These are phyloP conservation scores for Danielia reshetovae DNA, from an alignment of 805 yeast species.

Conservation along the genomic window DNA sequence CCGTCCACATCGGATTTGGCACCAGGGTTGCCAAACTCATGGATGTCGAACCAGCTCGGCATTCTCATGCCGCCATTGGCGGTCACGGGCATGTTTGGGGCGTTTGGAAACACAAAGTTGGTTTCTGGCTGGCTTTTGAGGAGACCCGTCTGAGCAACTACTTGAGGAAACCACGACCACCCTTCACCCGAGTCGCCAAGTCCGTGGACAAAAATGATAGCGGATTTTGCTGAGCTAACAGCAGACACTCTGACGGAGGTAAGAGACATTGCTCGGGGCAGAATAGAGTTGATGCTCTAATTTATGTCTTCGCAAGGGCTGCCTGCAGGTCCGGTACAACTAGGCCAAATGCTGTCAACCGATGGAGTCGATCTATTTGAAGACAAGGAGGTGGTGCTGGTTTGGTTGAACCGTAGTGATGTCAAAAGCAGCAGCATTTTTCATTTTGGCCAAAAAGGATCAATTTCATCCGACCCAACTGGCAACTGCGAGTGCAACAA, in stretches of 20 bases:
- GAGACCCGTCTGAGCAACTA: conserved; percentile 42
- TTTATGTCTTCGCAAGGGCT: neutral
- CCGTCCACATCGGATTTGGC: conserved; percentile 53
- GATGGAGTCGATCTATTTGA: neutral
- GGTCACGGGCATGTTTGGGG: conserved; percentile 70
- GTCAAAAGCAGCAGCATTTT: no score
- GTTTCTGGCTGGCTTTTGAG: conserved; percentile 45
- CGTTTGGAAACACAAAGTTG: conserved; percentile 86
- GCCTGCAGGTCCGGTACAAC: neutral
- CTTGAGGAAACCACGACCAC: conserved; percentile 78
- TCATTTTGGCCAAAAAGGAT: no score
- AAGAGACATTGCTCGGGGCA: conserved; percentile 9
- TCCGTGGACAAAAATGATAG: conserved; percentile 81
- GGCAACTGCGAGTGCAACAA: no score
- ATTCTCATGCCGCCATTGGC: conserved; percentile 60
- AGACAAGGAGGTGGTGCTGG: no score
- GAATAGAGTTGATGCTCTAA: neutral
- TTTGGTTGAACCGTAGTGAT: no score
- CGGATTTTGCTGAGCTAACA: conserved; percentile 35
- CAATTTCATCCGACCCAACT: no score
- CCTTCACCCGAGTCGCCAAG: conserved; percentile 90
- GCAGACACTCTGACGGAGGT: conserved; percentile 30
- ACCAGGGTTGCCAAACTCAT: conserved; percentile 46
- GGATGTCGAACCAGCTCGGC: conserved; percentile 89
- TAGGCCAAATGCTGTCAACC: neutral